Conservation (phyloP, 1,284 basidiomycete genomes). For the Phellopilus nigrolimitatus region DNA sequence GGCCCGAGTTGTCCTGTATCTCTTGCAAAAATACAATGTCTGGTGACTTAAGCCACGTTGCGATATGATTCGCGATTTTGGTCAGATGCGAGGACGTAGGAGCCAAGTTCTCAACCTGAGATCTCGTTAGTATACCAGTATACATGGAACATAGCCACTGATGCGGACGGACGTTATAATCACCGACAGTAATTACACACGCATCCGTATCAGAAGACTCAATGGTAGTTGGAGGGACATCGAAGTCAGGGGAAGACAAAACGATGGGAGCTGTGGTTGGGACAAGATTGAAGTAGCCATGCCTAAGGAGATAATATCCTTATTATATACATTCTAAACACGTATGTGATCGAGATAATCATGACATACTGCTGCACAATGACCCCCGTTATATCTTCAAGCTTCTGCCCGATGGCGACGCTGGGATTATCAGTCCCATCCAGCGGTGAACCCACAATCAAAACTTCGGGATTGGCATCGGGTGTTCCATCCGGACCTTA, state of each 20-base stretch:
- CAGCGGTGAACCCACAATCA: constrained; percentile 50
- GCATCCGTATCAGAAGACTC: constrained; percentile 29
- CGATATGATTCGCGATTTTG: constrained; percentile 50
- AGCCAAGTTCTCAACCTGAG: constrained; percentile 53
- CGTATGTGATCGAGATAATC: no score
- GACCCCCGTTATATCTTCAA: constrained; percentile 54
- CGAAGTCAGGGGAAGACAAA: constrained; percentile 34
- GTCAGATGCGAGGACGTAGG: constrained; percentile 47
- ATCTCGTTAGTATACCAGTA: no score
- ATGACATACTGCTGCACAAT: constrained; percentile 48
- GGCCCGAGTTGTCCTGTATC: constrained; percentile 59
- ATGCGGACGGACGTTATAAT: constrained; percentile 55
- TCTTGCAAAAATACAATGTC: constrained; percentile 65
- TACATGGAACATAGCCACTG: not conserved
- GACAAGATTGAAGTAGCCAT: constrained; percentile 52
- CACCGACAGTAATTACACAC: constrained; percentile 52
- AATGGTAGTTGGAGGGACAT: constrained; percentile 38
- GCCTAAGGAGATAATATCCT: constrained; percentile 27
- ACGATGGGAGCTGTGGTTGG: constrained; percentile 51
- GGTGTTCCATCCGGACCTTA: constrained; percentile 43
- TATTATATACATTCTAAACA: not conserved
- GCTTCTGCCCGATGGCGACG: constrained; percentile 41
- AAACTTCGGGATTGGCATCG: constrained; percentile 52
- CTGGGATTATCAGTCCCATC: constrained; percentile 50
- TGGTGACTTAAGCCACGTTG: constrained; percentile 46